A percentile compares a stretch with the other conserved stretches of the same genome.
Conservation (phyloP, 2,329 filamentous ascomycete species). For the Xylaria digitata region DNA sequence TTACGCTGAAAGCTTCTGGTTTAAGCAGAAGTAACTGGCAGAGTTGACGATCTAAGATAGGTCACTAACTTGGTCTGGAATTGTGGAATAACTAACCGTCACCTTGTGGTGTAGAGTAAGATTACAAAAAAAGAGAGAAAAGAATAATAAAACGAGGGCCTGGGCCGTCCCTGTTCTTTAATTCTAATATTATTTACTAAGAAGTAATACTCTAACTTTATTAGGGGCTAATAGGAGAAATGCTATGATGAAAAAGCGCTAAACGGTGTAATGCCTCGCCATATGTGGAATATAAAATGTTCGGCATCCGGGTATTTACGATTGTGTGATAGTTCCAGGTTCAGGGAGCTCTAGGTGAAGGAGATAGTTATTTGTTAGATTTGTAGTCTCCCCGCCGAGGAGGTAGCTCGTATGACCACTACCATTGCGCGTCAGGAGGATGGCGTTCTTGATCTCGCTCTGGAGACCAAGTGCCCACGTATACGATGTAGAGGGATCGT, state of each 20-base stretch:
- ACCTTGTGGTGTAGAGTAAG: neutral
- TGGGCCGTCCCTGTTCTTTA: neutral
- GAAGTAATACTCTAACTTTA: neutral
- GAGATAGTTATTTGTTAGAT: slow-evolving; percentile 50
- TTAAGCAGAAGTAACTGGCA: neutral
- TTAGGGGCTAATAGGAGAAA: neutral
- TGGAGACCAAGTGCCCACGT: slow-evolving; percentile 53
- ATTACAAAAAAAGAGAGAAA: too few relatives aligned
- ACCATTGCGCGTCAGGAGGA: slow-evolving; percentile 55
- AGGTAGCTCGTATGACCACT: slow-evolving; percentile 55
- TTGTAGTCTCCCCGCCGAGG: slow-evolving; percentile 49
- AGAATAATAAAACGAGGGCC: neutral
- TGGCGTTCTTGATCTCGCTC: slow-evolving; percentile 49
- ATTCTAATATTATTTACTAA: too few relatives aligned
- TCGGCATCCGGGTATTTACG: slow-evolving; percentile 9
- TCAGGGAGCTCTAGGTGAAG: slow-evolving; percentile 50
- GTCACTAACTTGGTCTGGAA: neutral
- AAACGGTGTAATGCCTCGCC: neutral
- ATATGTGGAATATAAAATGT: neutral
- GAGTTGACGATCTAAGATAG: neutral
- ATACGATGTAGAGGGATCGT: slow-evolving; percentile 56
- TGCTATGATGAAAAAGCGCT: neutral
- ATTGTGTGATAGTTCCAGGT: slow-evolving; percentile 42
- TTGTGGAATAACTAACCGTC: neutral
- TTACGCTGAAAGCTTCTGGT: too few relatives aligned